Evolutionary conservation across 2,329 filamentous ascomycete species (phyloP).

Genomic region (Penicillium olsonii): DNA sequence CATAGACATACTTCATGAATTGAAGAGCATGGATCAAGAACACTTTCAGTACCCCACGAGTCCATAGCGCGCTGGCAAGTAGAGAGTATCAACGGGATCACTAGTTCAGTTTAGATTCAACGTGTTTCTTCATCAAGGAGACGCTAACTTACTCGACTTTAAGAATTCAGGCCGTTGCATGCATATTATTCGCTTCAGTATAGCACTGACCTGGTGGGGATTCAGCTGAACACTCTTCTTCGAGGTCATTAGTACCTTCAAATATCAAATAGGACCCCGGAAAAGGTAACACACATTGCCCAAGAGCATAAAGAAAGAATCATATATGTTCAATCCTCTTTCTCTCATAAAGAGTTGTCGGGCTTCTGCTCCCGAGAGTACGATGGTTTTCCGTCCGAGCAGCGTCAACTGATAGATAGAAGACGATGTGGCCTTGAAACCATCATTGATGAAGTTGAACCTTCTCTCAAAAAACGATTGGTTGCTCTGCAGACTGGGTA

Average conservation of each 20-base stretch:
- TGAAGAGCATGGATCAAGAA: slow-evolving; percentile 10
- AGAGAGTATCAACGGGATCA: slow-evolving; percentile 6
- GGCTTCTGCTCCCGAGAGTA: slow-evolving; percentile 9
- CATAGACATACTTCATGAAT: slow-evolving; percentile 6
- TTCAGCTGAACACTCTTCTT: slow-evolving; percentile 1
- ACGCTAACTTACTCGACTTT: neutral
- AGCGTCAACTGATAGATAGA: slow-evolving; percentile 6
- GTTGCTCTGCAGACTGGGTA: neutral
- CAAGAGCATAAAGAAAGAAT: slow-evolving; percentile 3
- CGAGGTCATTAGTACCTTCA: neutral
- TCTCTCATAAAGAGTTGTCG: slow-evolving; percentile 5
- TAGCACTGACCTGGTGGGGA: slow-evolving; percentile 2
- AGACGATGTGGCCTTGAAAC: slow-evolving; percentile 1
- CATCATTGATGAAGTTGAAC: slow-evolving; percentile 2
- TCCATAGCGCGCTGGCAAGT: slow-evolving; percentile 7
- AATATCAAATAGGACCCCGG: too few relatives aligned
- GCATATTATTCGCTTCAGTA: slow-evolving; percentile 2
- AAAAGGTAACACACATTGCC: neutral
- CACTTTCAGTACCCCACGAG: neutral
- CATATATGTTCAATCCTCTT: slow-evolving; percentile 4
- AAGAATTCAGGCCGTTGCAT: slow-evolving; percentile 3
- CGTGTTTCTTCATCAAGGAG: too few relatives aligned
- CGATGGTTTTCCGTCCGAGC: neutral
- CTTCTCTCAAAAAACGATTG: slow-evolving; percentile 1
- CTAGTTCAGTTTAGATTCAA: neutral